Evolutionary conservation across 768 basidiomycete species (phyloP).

Genomic region (Cubamyces lactineus): DNA sequence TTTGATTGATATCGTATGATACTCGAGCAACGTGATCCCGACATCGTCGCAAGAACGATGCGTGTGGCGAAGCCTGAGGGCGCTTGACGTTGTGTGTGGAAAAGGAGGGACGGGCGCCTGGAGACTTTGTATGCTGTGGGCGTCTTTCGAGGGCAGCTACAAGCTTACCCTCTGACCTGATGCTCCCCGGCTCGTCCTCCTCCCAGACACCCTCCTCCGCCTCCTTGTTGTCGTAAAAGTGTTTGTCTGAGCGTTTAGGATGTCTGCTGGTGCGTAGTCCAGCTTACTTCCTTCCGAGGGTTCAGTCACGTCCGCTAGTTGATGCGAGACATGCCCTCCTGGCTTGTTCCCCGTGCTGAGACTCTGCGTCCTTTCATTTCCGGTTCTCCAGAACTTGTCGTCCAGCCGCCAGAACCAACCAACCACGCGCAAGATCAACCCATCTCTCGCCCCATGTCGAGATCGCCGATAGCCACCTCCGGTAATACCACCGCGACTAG

Average conservation of each 20-base stretch:
- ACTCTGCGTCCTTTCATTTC: slow-evolving; percentile 24
- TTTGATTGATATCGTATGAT: no score
- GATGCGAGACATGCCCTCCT: slow-evolving; percentile 20
- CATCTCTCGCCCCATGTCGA: neutral
- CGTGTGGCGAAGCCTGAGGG: neutral
- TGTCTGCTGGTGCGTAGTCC: slow-evolving; percentile 31
- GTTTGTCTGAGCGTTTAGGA: slow-evolving; percentile 18
- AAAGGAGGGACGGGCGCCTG: slow-evolving; percentile 7
- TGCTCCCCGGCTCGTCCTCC: slow-evolving; percentile 30
- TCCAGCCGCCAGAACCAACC: slow-evolving; percentile 2
- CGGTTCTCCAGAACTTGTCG: slow-evolving; percentile 10
- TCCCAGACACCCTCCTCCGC: slow-evolving; percentile 20
- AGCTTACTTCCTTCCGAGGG: slow-evolving; percentile 9
- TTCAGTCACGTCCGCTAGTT: neutral
- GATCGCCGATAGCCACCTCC: slow-evolving; percentile 25
- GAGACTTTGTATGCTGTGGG: slow-evolving; percentile 20
- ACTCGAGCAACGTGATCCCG: neutral
- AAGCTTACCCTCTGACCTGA: slow-evolving; percentile 39
- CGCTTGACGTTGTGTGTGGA: neutral
- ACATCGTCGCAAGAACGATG: neutral
- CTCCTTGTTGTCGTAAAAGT: slow-evolving; percentile 5
- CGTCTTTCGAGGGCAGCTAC: slow-evolving; percentile 14
- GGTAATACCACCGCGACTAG: slow-evolving; percentile 20
- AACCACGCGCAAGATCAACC: neutral
- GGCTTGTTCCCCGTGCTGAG: slow-evolving; percentile 24